Percentiles rank a stretch among this genome's conserved stretches.
Evolutionary conservation across 2,329 filamentous ascomycete genomes (phyloP).

Genomic region (Sporothrix protearum): DNA sequence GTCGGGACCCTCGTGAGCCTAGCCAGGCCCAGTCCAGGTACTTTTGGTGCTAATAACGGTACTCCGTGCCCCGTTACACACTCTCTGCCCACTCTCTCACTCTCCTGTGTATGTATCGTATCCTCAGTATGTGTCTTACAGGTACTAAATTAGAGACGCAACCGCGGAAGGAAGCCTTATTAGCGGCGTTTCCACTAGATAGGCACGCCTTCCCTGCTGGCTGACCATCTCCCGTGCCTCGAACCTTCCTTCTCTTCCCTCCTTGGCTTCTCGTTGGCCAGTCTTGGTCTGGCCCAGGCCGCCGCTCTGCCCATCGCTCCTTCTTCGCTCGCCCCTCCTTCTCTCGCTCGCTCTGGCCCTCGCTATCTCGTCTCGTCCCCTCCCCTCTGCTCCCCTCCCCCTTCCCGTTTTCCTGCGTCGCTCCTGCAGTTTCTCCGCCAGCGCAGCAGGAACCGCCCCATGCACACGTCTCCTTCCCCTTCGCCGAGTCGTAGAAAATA

Average conservation of each 20-base stretch:
- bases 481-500: constrained; percentile 11
- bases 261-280: constrained; percentile 5
- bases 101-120: neutral
- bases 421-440: constrained; percentile 16
- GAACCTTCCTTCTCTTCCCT: constrained; percentile 21
- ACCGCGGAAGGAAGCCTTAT: constrained; percentile 1
- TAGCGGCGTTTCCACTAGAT: constrained; percentile 1
- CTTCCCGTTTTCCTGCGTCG: constrained; percentile 13
- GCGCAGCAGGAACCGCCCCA: constrained; percentile 18
- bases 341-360: neutral
- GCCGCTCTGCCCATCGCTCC: constrained; percentile 9
- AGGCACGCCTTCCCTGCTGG: constrained; percentile 16
- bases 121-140: neutral
- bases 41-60: constrained; percentile 1
- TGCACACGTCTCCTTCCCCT: constrained; percentile 9
- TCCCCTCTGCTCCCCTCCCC: neutral
- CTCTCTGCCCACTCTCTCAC: neutral
- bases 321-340: constrained; percentile 12
- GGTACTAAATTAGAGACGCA: neutral
- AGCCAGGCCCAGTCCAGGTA: neutral
- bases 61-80: neutral
- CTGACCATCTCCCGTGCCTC: constrained; percentile 19
- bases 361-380: constrained; percentile 3
- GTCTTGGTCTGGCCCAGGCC: neutral
- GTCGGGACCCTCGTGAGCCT: neutral